A percentile compares a stretch with the other conserved stretches of the same genome.
Evolutionary conservation across 164 flowering plant genomes (phyloP).

Genomic region (Kalanchoe fedtschenkoi): DNA sequence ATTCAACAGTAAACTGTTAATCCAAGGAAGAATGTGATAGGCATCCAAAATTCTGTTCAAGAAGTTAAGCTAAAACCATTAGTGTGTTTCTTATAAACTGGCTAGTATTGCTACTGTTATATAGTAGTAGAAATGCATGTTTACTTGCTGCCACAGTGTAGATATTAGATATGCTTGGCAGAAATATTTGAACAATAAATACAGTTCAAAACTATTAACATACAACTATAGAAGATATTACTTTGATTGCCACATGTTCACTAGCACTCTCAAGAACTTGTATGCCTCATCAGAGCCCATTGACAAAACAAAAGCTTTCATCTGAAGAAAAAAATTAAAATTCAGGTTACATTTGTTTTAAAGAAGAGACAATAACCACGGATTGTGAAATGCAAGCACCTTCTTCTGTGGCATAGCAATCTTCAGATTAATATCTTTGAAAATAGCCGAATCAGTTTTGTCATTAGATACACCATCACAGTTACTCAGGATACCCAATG

Average conservation of each 20-base stretch:
- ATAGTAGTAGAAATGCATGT: not conserved
- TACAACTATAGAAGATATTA: conserved; percentile 5
- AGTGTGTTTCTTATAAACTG: not conserved
- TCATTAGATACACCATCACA: conserved; percentile 20
- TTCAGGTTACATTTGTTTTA: not conserved
- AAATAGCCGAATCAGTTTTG: conserved; percentile 18
- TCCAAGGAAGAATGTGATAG: conserved; percentile 68
- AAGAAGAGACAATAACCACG: not conserved
- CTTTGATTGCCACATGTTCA: conserved; percentile 67
- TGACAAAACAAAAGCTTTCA: conserved; percentile 48
- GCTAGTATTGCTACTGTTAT: not conserved
- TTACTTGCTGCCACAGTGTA: not conserved
- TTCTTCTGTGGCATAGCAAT: conserved; percentile 43
- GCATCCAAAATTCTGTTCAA: conserved; percentile 41
- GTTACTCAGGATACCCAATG: conserved; percentile 42
- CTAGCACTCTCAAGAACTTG: conserved; percentile 43
- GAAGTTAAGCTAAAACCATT: not conserved
- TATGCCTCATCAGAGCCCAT: conserved; percentile 47
- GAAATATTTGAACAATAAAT: not conserved
- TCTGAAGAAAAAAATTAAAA: conserved; percentile 25
- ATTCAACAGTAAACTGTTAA: conserved; percentile 44
- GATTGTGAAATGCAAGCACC: conserved; percentile 25
- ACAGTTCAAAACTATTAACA: conserved; percentile 5
- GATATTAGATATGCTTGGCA: not conserved
- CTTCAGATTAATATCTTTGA: conserved; percentile 37